Evolutionary conservation across 1,139 yeast species (phyloP), one percentile per base, ranked within the genome.

Genomic region (Blastobotrys elegans): DNA sequence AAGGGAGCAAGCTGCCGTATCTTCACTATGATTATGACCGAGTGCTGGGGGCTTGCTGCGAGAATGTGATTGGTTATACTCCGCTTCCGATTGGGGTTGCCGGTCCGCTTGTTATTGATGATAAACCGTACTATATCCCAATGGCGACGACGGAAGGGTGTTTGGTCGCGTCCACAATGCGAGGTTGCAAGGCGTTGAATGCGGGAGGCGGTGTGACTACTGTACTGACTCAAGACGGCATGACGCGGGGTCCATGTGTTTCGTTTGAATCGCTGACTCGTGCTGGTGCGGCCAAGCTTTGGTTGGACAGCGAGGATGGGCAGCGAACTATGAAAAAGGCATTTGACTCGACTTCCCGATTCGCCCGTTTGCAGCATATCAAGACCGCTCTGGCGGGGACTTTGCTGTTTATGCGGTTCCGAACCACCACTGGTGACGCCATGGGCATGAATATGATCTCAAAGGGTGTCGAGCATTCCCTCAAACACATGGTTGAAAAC

Each of bases 391-490:
- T 92, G 66, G 98, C 98, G n/a, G 98, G 99, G 36, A 85, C 86
- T 46, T 73, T 85, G 56, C 73, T 94, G 60, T 92, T 78, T 63
- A 84, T 94, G 59, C 81, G 98, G 61, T 92, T 92, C 74, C 81
- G 90, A 65, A 92, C 99, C 24, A 89, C 96, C 37, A 92, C 99
- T 31, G 99, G 99, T 68, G 99, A 92, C 73, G 98, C 98, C 17
- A 92, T 92, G 99, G 99, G 98, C 56, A 92, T 92, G 99, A 92
- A 92, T 66, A 94, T 92, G 99, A 94, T 92, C 56, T 92, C 98
- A 29, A 92, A 92, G 70, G 99, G 98, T 67, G 97, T 88, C 46
- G 99, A 94, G 67, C 75, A 74, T 65, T 79, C 96, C 1, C 77
- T 92, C 63, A 81, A 82, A 56, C 80, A 76, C 65, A 89, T 92